A percentile compares a stretch with the other conserved stretches of the same genome.
Evolutionary conservation across 202 grass and related monocot species (phyloP).

Genomic region (Carex arenaria): DNA sequence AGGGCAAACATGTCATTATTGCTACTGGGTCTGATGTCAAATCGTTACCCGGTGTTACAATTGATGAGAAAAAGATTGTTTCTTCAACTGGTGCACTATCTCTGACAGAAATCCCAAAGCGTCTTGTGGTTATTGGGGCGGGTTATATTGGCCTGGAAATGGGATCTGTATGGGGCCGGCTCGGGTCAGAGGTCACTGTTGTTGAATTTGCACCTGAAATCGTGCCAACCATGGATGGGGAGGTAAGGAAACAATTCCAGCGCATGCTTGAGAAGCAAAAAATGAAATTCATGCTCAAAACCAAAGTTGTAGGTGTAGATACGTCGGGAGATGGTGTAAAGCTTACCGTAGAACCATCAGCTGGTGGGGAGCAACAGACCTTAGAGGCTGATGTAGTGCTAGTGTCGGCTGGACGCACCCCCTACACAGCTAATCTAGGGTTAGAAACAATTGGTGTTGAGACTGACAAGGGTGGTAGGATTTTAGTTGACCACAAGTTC

Average conservation of each 20-base stretch:
- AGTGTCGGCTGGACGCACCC: conserved; percentile 69
- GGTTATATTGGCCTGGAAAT: conserved; percentile 98
- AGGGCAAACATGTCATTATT: conserved; percentile 88
- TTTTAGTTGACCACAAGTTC: conserved; percentile 71
- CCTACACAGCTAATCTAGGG: conserved; percentile 66
- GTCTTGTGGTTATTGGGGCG: conserved; percentile 90
- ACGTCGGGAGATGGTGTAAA: conserved; percentile 69
- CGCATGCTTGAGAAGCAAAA: conserved; percentile 99
- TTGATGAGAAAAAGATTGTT: conserved; percentile 98
- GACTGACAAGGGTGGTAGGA: conserved; percentile 66
- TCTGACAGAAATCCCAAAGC: conserved; percentile 78
- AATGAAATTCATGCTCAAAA: conserved; percentile 99
- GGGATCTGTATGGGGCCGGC: conserved; percentile 96
- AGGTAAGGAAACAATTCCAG: conserved; percentile 95
- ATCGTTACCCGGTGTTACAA: conserved; percentile 83
- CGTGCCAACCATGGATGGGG: conserved; percentile 93
- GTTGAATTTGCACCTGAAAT: conserved; percentile 98
- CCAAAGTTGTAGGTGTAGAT: conserved; percentile 70
- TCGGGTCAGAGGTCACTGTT: conserved; percentile 91
- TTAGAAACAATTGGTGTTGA: conserved; percentile 67
- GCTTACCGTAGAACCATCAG: conserved; percentile 70
- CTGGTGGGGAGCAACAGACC: conserved; percentile 61
- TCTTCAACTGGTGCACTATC: conserved; percentile 94
- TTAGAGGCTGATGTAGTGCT: conserved; percentile 84
- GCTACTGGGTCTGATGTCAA: conserved; percentile 95